These are phyloP conservation scores for Metschnikowia noctiluminum DNA, from an alignment of 805 yeast species.

Conservation along the genomic window DNA sequence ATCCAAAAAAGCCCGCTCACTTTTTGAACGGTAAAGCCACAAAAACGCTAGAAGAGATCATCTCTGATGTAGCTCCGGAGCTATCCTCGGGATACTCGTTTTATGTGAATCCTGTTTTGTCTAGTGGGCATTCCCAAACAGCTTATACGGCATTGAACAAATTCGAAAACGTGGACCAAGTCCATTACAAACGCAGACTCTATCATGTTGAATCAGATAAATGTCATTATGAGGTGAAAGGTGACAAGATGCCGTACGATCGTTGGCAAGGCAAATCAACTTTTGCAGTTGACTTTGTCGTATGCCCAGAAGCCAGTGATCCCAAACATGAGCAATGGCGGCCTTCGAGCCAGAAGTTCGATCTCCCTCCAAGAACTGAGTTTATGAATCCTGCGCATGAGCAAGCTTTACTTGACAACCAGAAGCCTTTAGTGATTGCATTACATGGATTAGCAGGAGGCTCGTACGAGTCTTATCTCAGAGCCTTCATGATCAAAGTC, in stretches of 20 bases:
- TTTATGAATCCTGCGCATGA: conserved; percentile 50
- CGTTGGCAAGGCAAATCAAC: conserved; percentile 44
- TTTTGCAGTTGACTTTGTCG: conserved; percentile 49
- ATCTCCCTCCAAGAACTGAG: conserved; percentile 67
- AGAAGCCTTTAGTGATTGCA: conserved; percentile 57
- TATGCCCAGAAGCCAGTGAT: conserved; percentile 15
- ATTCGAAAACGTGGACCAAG: conserved; percentile 38
- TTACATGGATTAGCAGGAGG: conserved; percentile 80
- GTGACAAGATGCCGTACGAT: conserved; percentile 34
- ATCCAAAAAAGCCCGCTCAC: conserved; percentile 10
- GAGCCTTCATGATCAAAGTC: conserved; percentile 49
- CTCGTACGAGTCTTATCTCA: conserved; percentile 68
- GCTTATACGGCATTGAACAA: conserved; percentile 45
- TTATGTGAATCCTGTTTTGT: conserved; percentile 43
- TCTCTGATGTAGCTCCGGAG: conserved; percentile 39
- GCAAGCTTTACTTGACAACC: conserved; percentile 25
- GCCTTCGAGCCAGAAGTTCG: conserved; percentile 49
- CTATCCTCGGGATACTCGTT: conserved; percentile 33
- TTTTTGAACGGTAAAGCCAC: neutral
- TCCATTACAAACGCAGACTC: conserved; percentile 45
- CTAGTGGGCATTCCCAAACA: conserved; percentile 50
- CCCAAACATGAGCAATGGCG: conserved; percentile 26
- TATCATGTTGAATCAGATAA: conserved; percentile 28
- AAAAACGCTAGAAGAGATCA: conserved; percentile 24
- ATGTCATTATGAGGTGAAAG: conserved; percentile 24